phyloP scores from a whole-genome alignment of 139 green algal species.

The Volvox reticuliferus region DNA sequence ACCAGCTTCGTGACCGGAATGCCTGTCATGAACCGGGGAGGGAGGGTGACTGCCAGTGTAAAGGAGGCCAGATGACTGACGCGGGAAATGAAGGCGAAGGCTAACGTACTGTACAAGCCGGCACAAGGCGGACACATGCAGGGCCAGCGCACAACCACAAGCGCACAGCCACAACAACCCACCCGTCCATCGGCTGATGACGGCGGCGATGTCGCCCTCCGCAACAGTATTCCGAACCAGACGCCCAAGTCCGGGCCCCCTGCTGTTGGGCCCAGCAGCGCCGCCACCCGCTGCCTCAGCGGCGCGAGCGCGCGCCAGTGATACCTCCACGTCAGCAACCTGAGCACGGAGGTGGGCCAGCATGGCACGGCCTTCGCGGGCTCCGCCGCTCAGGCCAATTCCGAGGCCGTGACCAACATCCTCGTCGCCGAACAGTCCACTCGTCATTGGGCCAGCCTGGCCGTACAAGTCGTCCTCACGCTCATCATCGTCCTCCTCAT shows the following conservation, averaged over 20 bases:
- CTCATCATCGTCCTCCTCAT: slow-evolving; percentile 1
- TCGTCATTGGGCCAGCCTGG: background rate
- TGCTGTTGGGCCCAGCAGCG: background rate
- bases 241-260: background rate
- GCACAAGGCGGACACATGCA: too few relatives aligned
- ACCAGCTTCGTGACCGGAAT: slow-evolving; percentile 70
- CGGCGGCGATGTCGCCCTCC: slow-evolving; percentile 63
- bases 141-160: too few relatives aligned
- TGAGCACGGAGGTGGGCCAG: background rate
- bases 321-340: background rate
- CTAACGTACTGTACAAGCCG: too few relatives aligned
- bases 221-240: slow-evolving; percentile 46
- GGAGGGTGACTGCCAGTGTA: too few relatives aligned
- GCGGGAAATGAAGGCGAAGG: too few relatives aligned
- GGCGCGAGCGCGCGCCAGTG: background rate
- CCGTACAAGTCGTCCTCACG: slow-evolving; percentile 11
- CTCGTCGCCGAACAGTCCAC: background rate
- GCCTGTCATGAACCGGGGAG: slow-evolving; percentile 32
- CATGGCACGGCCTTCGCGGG: background rate
- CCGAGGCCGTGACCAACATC: background rate
- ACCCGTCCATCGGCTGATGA: slow-evolving; percentile 69
- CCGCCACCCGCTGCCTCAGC: slow-evolving; percentile 6
- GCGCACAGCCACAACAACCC: background rate
- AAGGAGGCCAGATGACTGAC: too few relatives aligned
- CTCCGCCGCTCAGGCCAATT: background rate